Percentiles rank a stretch among this genome's conserved stretches.
Conservation (phyloP, 345 rosid genomes). For the Luvunga scandens region DNA sequence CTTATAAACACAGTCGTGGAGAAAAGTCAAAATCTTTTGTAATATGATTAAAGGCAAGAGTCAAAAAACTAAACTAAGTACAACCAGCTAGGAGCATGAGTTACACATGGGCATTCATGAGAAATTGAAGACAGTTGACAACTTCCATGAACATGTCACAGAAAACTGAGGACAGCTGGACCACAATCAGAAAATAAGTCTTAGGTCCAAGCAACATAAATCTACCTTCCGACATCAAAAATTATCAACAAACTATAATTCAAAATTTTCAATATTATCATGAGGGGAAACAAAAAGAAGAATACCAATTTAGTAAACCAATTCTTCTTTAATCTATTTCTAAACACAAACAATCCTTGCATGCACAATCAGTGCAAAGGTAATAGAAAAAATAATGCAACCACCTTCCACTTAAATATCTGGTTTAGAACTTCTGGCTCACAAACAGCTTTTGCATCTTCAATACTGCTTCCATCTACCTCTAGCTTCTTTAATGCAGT, state of each 20-base stretch:
- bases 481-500: slow-evolving; percentile 73
- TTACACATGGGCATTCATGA: background rate
- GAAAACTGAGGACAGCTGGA: background rate
- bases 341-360: background rate
- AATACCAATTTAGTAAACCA: background rate
- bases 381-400: slow-evolving; percentile 7
- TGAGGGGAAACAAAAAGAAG: background rate
- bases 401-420: slow-evolving; percentile 86
- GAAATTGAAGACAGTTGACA: background rate
- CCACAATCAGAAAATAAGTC: background rate
- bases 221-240: background rate
- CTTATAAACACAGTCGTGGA: background rate
- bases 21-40: background rate
- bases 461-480: slow-evolving; percentile 54
- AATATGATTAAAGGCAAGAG: background rate
- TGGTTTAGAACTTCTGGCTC: slow-evolving; percentile 67
- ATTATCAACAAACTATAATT: background rate
- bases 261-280: background rate
- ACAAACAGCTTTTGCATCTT: slow-evolving; percentile 92
- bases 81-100: background rate
- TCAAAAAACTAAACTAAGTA: background rate
- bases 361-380: background rate
- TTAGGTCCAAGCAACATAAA: background rate
- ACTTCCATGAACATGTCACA: too few species aligned
- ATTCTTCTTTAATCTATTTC: slow-evolving; percentile 4